These are phyloP conservation scores for Tricholoma matsutake DNA, from an alignment of 768 basidiomycete species.

Conservation along the genomic window DNA sequence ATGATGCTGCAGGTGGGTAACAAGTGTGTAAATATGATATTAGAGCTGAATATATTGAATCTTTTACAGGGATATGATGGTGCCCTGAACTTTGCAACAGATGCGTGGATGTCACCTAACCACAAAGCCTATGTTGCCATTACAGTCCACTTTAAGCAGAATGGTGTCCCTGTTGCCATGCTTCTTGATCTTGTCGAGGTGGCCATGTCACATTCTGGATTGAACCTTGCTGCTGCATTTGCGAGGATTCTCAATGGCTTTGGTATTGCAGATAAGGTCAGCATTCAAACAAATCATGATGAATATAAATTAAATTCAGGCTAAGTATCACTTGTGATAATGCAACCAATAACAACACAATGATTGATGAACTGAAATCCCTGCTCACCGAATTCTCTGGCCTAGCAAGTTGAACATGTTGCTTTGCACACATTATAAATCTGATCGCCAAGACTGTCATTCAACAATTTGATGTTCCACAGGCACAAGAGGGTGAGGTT, in stretches of 20 bases:
- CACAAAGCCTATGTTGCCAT: constrained; percentile 26
- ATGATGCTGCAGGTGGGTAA: no score
- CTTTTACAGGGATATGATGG: no score
- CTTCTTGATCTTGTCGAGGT: constrained; percentile 39
- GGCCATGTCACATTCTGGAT: constrained; percentile 30
- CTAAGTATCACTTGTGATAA: constrained; percentile 35
- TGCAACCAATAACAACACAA: constrained; percentile 31
- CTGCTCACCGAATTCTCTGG: constrained; percentile 23
- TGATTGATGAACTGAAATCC: constrained; percentile 27
- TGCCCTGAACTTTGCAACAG: constrained; percentile 24
- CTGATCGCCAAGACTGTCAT: no score
- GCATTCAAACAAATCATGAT: background rate
- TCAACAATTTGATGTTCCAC: no score
- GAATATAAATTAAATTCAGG: constrained; percentile 19
- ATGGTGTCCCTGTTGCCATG: constrained; percentile 19
- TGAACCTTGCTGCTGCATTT: constrained; percentile 33
- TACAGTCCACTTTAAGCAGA: constrained; percentile 26
- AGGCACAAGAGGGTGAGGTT: constrained; percentile 10
- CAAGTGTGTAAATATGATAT: no score
- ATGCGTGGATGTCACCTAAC: constrained; percentile 35
- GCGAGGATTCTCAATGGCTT: constrained; percentile 30
- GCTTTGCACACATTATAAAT: constrained; percentile 39
- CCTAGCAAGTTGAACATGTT: constrained; percentile 9
- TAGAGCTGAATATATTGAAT: no score
- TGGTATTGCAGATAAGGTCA: constrained; percentile 9